Conservation (phyloP, 768 basidiomycete species). For the Leucosporidium creatinivorum region DNA sequence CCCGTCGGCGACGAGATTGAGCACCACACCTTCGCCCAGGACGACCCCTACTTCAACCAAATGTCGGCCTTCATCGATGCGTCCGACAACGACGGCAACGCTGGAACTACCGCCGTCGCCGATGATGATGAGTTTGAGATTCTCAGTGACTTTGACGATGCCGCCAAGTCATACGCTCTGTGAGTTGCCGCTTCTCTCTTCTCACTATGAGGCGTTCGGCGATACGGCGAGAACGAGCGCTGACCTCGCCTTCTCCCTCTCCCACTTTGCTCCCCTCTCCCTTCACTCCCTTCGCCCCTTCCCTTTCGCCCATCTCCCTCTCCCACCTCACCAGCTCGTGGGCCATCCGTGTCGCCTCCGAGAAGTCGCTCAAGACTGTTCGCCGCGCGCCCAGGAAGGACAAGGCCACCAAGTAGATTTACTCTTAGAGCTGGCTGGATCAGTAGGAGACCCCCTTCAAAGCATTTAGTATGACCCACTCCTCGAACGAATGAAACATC, state of each 20-base stretch:
- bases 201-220: too few species aligned
- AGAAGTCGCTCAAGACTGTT: constrained; percentile 10
- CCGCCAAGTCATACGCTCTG: constrained; percentile 38
- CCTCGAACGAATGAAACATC: neutral
- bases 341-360: constrained; percentile 32
- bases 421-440: neutral
- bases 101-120: constrained; percentile 28
- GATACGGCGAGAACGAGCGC: neutral
- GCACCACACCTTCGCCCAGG: constrained; percentile 26
- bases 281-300: neutral
- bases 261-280: neutral
- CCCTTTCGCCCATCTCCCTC: neutral
- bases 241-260: neutral
- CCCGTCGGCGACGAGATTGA: constrained; percentile 36
- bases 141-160: constrained; percentile 30
- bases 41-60: constrained; percentile 31
- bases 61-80: constrained; percentile 35
- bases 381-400: neutral
- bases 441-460: too few species aligned
- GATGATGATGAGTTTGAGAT: constrained; percentile 35
- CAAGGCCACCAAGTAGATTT: neutral
- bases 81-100: constrained; percentile 16
- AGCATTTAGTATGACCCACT: too few species aligned
- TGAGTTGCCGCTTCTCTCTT: neutral
- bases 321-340: constrained; percentile 8